A percentile compares a stretch with the other conserved stretches of the same genome.
Evolutionary conservation across 2,329 filamentous ascomycete genomes (phyloP).

Genomic region (Penicillium sp.): DNA sequence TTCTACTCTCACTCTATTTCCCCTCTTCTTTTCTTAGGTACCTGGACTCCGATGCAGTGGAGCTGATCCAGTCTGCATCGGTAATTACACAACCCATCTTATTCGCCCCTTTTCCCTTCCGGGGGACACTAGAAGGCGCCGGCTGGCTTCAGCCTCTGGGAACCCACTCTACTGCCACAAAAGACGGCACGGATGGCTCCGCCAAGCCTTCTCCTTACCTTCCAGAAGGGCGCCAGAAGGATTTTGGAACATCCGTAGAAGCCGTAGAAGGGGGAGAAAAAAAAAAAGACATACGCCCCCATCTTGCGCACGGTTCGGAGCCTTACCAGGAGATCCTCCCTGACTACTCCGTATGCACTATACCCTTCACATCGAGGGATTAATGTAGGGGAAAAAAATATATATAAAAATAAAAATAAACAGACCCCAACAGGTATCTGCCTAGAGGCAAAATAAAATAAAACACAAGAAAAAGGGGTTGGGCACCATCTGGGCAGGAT

Average conservation of each 20-base stretch:
- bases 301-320: conserved; percentile 20
- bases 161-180: conserved; percentile 16
- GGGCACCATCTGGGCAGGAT: conserved; percentile 1
- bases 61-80: conserved; percentile 13
- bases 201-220: conserved; percentile 27
- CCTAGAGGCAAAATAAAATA: background rate
- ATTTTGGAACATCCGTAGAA: conserved; percentile 16
- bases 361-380: background rate
- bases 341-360: conserved; percentile 6
- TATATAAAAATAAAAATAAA: background rate
- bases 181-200: conserved; percentile 15
- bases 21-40: background rate
- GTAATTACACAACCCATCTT: conserved; percentile 18
- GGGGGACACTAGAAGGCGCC: conserved; percentile 14
- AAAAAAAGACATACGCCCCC: conserved; percentile 10
- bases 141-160: conserved; percentile 19
- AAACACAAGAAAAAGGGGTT: conserved; percentile 6
- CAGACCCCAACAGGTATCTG: background rate
- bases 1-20: background rate
- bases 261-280: conserved; percentile 13
- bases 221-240: conserved; percentile 26
- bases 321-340: conserved; percentile 6
- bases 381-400: background rate
- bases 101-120: conserved; percentile 15
- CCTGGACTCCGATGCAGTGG: background rate